A percentile compares a stretch with the other conserved stretches of the same genome.
Evolutionary conservation across 106 monocot species (phyloP).

Genomic region (Dioscorea zingiberensis): DNA sequence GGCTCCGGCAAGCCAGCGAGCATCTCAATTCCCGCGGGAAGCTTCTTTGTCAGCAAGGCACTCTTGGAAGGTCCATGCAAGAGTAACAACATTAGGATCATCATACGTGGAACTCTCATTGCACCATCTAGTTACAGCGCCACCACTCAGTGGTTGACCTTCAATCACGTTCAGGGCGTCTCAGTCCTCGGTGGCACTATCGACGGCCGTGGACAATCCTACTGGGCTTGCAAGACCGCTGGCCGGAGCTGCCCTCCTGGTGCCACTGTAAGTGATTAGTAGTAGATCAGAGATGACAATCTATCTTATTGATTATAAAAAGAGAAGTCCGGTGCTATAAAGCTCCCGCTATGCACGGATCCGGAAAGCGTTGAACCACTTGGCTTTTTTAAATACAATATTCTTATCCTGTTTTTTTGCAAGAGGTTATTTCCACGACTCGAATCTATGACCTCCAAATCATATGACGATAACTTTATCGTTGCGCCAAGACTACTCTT

Average conservation of each 20-base stretch:
- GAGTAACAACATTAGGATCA: slow-evolving; percentile 2
- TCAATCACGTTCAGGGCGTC: slow-evolving; percentile 28
- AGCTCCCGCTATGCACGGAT: too few relatives aligned
- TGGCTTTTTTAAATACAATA: too few relatives aligned
- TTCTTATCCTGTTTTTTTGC: too few relatives aligned
- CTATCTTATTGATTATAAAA: too few relatives aligned
- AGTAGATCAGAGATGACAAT: not conserved
- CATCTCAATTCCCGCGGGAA: slow-evolving; percentile 35
- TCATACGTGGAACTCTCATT: slow-evolving; percentile 34
- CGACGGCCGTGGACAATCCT: slow-evolving; percentile 3
- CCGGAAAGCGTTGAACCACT: too few relatives aligned
- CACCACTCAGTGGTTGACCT: slow-evolving; percentile 12
- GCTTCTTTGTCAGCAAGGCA: slow-evolving; percentile 23
- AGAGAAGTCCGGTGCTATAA: too few relatives aligned
- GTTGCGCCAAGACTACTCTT: too few relatives aligned
- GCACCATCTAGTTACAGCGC: slow-evolving; percentile 15
- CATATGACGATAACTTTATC: too few relatives aligned
- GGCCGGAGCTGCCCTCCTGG: slow-evolving; percentile 9
- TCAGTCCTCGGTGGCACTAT: slow-evolving; percentile 10
- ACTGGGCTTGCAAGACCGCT: slow-evolving; percentile 12
- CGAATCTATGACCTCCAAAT: too few relatives aligned
- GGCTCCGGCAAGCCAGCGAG: slow-evolving; percentile 6
- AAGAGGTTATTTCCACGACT: too few relatives aligned
- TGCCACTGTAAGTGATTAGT: not conserved
- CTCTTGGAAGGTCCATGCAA: slow-evolving; percentile 46